Conservation (phyloP, 768 basidiomycete species). For the Suillus variegatus region DNA sequence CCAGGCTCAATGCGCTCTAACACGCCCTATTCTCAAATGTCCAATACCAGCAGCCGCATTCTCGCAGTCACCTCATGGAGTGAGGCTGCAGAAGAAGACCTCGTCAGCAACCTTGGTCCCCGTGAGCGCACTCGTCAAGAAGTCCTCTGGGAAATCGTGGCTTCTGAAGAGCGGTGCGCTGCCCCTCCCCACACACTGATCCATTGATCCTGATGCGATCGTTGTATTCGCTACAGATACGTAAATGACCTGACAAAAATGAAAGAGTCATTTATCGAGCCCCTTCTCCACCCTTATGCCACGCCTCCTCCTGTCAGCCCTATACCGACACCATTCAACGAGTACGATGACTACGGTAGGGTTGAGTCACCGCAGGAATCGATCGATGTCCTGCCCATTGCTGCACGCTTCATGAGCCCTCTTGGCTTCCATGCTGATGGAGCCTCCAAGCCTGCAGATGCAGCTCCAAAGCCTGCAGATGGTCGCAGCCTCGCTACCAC, state of each 20-base stretch:
- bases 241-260: conserved; percentile 87
- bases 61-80: conserved; percentile 86
- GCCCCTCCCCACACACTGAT: conserved; percentile 7
- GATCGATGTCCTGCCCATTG: conserved; percentile 81
- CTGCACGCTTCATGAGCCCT: conserved; percentile 88
- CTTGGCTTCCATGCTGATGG: conserved; percentile 48
- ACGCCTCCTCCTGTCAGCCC: conserved; percentile 44
- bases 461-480: conserved; percentile 35
- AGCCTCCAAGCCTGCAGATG: conserved; percentile 32
- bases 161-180: conserved; percentile 87
- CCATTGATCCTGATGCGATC: conserved; percentile 3
- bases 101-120: conserved; percentile 90
- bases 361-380: conserved; percentile 71
- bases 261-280: conserved; percentile 92
- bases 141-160: conserved; percentile 95
- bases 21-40: conserved; percentile 83
- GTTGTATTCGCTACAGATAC: conserved; percentile 57
- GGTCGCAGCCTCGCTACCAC: conserved; percentile 48
- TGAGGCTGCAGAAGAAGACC: conserved; percentile 91
- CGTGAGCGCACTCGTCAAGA: conserved; percentile 95
- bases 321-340: conserved; percentile 54
- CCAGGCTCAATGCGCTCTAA: conserved; percentile 73
- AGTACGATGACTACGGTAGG: conserved; percentile 68
- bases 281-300: conserved; percentile 81
- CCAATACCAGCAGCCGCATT: conserved; percentile 68